phyloP scores from a whole-genome alignment of 140 eudicot genomes.

The Erigeron philadelphicus region DNA sequence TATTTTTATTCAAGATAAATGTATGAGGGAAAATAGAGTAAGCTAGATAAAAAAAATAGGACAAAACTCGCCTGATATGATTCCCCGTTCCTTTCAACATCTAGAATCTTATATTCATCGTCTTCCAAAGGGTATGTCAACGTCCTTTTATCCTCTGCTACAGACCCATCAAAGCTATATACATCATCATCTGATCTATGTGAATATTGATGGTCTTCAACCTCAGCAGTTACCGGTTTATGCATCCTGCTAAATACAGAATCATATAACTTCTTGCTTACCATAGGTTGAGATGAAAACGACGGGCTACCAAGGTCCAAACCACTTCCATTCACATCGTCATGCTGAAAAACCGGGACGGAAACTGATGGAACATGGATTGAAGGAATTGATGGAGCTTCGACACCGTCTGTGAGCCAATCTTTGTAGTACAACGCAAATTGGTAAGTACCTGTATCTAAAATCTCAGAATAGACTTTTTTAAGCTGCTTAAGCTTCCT shows the following conservation, averaged over 20 bases:
- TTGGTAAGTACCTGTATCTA: conserved; percentile 65
- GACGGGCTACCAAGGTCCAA: conserved; percentile 35
- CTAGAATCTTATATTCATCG: conserved; percentile 29
- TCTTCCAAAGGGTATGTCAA: conserved; percentile 36
- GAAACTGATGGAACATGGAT: conserved; percentile 50
- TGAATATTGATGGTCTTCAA: conserved; percentile 33
- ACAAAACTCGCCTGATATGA: conserved; percentile 32
- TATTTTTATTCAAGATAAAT: conserved; percentile 10
- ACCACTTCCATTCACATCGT: conserved; percentile 30
- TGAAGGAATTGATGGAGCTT: conserved; percentile 67
- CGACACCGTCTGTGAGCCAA: conserved; percentile 71
- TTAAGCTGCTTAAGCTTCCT: conserved; percentile 61
- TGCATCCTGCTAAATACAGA: conserved; percentile 41
- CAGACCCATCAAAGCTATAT: conserved; percentile 44
- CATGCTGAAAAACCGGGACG: conserved; percentile 29
- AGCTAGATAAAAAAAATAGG: conserved; percentile 2
- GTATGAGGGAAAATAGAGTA: not conserved
- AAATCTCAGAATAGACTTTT: conserved; percentile 53
- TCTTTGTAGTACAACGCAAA: conserved; percentile 75
- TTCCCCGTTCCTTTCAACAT: conserved; percentile 25
- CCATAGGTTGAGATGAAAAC: conserved; percentile 49
- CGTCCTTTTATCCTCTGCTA: conserved; percentile 46
- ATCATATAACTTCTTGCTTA: conserved; percentile 59
- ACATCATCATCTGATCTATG: conserved; percentile 42
- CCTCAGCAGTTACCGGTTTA: conserved; percentile 35